Percentiles rank a stretch among this genome's conserved stretches.
Conservation (phyloP, 257 asterid species). For the Fraxinus anomala region DNA sequence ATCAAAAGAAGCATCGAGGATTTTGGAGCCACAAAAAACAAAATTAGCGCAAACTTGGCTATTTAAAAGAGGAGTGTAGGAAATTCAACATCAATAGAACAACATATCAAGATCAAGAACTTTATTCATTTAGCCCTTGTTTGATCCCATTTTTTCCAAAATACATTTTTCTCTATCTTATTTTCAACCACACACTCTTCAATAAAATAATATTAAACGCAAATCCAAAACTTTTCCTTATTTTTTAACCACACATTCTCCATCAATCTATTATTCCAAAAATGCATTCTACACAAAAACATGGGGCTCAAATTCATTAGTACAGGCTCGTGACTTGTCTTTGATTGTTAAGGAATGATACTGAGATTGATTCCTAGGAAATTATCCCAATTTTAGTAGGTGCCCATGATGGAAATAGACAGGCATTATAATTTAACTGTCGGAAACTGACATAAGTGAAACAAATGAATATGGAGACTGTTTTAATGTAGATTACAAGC, state of each 20-base stretch:
- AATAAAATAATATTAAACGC: too few species aligned
- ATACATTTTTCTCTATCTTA: too few species aligned
- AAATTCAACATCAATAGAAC: neutral
- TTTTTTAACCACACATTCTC: too few species aligned
- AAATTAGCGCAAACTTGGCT: neutral
- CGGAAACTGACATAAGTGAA: neutral
- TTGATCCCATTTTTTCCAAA: too few species aligned
- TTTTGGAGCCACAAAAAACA: neutral
- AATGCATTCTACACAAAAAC: too few species aligned
- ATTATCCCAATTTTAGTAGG: neutral
- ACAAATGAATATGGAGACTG: neutral
- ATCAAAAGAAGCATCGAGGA: neutral
- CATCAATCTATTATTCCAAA: too few species aligned
- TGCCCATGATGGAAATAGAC: neutral
- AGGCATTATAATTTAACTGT: neutral
- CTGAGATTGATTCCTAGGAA: neutral
- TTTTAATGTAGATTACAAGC: neutral
- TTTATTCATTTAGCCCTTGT: neutral
- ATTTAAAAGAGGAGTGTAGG: neutral
- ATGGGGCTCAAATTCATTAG: neutral
- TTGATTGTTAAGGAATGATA: neutral
- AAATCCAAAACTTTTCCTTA: too few species aligned
- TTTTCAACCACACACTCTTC: too few species aligned
- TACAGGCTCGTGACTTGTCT: neutral
- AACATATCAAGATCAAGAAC: neutral